phyloP scores from a whole-genome alignment of 1,139 yeast genomes.

The Candida dubliniensis region DNA sequence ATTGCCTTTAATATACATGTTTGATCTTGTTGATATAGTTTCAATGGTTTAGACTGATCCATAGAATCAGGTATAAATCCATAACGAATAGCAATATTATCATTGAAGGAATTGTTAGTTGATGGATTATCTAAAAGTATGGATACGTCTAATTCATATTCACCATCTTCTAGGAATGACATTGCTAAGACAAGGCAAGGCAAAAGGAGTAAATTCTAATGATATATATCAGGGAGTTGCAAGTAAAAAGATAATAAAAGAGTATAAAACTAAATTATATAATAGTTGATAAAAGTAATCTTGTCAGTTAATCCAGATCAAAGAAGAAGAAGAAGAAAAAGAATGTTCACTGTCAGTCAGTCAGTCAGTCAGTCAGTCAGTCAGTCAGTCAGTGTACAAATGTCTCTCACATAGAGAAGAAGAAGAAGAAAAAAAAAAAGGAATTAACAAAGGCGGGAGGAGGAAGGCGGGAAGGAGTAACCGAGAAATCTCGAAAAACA shows the following conservation, averaged over 20 bases:
- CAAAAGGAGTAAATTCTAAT: not conserved
- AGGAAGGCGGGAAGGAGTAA: no score
- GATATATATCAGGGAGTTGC: not conserved
- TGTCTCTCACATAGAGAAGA: no score
- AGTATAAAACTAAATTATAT: not conserved
- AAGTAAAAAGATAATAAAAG: not conserved
- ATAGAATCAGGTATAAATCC: constrained; percentile 46
- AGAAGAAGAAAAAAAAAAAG: no score
- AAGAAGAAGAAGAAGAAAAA: no score
- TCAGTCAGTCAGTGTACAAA: no score
- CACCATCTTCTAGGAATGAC: constrained; percentile 38
- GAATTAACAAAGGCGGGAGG: no score
- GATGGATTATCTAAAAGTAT: constrained; percentile 20
- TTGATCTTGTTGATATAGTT: constrained; percentile 36
- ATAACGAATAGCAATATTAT: constrained; percentile 39
- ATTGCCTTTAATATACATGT: constrained; percentile 36
- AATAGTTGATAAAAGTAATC: no score
- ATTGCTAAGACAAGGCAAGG: constrained; percentile 4
- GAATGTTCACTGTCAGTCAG: no score
- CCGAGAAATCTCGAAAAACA: no score
- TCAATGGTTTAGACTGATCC: constrained; percentile 38
- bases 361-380: no score
- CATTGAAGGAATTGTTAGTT: constrained; percentile 11
- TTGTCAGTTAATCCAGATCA: no score
- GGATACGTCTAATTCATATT: constrained; percentile 43